Evolutionary conservation across 139 green algal genomes (phyloP).

Genomic region (Edaphochlamys debaryana): DNA sequence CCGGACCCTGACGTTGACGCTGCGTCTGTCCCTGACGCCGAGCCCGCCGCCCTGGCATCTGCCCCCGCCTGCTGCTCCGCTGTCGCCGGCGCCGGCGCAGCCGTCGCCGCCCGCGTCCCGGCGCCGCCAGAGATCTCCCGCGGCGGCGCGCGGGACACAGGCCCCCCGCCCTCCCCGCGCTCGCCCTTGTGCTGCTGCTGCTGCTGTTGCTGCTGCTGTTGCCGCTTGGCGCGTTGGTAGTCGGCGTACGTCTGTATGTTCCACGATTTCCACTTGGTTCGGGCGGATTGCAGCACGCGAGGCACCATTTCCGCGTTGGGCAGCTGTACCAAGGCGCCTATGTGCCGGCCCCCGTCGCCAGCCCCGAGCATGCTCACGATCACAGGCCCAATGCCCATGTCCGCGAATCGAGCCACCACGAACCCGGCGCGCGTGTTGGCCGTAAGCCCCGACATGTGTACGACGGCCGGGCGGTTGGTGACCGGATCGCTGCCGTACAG

Average conservation of each 20-base stretch:
- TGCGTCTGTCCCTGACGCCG: too few relatives aligned
- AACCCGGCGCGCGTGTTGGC: background rate
- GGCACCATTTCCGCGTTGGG: background rate
- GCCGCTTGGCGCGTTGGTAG: background rate
- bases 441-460: slow-evolving; percentile 43
- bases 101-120: too few relatives aligned
- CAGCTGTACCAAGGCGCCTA: slow-evolving; percentile 14
- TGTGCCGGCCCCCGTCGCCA: background rate
- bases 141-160: background rate
- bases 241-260: background rate
- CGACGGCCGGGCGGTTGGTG: slow-evolving; percentile 31
- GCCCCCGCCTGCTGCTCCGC: background rate
- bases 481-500: slow-evolving; percentile 44
- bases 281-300: background rate
- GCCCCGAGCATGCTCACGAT: background rate
- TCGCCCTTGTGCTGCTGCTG: background rate
- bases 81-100: too few relatives aligned
- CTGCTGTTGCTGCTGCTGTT: slow-evolving; percentile 5
- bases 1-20: too few relatives aligned
- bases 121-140: too few relatives aligned
- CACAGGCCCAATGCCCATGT: slow-evolving; percentile 16
- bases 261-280: background rate
- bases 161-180: background rate
- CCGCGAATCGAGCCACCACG: background rate
- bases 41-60: background rate